phyloP scores from a whole-genome alignment of 768 basidiomycete species.

The Trametes cingulata region DNA sequence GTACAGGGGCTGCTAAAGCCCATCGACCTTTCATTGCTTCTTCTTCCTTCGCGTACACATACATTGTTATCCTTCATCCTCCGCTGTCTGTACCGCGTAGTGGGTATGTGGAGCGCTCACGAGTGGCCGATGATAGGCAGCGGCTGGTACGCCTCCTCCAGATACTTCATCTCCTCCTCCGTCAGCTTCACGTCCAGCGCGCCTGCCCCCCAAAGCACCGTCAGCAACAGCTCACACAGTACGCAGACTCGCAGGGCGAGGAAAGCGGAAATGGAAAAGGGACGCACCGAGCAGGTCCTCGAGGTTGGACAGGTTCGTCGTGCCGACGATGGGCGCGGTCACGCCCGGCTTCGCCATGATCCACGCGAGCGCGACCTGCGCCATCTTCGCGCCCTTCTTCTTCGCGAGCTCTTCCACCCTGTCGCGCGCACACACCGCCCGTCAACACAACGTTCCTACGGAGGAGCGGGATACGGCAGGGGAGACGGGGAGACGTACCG shows the following conservation, averaged over 20 bases:
- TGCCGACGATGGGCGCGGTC: conserved; percentile 31
- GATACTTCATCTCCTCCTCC: conserved; percentile 55
- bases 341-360: conserved; percentile 30
- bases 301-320: conserved; percentile 36
- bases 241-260: not conserved
- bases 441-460: too few relatives aligned
- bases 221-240: not conserved
- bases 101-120: conserved; percentile 42
- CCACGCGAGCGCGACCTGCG: conserved; percentile 40
- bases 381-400: conserved; percentile 36
- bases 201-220: conserved; percentile 27
- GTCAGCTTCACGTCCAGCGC: conserved; percentile 51
- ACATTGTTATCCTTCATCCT: too few relatives aligned
- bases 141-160: conserved; percentile 55
- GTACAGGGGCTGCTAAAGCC: too few relatives aligned
- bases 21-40: too few relatives aligned
- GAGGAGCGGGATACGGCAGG: too few relatives aligned
- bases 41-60: too few relatives aligned
- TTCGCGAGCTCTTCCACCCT: conserved; percentile 44
- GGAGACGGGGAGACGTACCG: conserved; percentile 10
- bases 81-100: too few relatives aligned
- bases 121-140: conserved; percentile 30
- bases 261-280: not conserved
- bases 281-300: conserved; percentile 36
- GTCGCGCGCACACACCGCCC: too few relatives aligned